Evolutionary conservation across 2,329 filamentous ascomycete genomes (phyloP).

Genomic region (Hymenoscyphus linearis): DNA sequence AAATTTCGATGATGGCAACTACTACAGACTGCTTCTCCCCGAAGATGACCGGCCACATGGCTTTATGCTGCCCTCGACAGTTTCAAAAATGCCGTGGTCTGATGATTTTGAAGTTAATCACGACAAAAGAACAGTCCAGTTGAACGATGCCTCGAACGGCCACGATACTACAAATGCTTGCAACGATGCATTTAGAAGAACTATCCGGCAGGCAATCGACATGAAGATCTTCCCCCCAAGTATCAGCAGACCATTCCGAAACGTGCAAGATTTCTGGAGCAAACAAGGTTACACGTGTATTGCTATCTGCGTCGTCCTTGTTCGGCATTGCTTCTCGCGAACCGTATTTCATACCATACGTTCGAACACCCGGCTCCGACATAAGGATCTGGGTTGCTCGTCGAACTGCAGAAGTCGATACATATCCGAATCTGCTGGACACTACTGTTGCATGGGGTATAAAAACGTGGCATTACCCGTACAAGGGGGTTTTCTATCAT

Average conservation of each 20-base stretch:
- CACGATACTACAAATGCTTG: constrained; percentile 29
- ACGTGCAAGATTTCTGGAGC: constrained; percentile 33
- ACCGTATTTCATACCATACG: constrained; percentile 61
- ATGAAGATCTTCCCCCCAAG: constrained; percentile 33
- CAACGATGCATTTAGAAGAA: constrained; percentile 37
- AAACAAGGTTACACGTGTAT: constrained; percentile 15
- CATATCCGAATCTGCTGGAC: constrained; percentile 70
- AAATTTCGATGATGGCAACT: constrained; percentile 9
- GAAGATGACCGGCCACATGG: constrained; percentile 44
- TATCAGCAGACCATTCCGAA: constrained; percentile 40
- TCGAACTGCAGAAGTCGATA: constrained; percentile 60
- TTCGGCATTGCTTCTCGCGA: constrained; percentile 66
- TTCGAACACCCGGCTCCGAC: constrained; percentile 37
- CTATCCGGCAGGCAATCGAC: constrained; percentile 35
- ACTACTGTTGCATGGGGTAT: constrained; percentile 78
- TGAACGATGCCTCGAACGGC: constrained; percentile 24
- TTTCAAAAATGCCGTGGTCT: constrained; percentile 44
- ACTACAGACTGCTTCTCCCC: constrained; percentile 43
- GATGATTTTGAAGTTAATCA: constrained; percentile 34
- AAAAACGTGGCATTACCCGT: constrained; percentile 58
- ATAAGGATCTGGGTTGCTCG: constrained; percentile 69
- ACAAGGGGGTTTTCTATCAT: constrained; percentile 63
- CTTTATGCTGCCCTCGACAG: constrained; percentile 43
- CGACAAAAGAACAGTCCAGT: constrained; percentile 31
- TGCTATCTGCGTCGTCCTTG: constrained; percentile 34